Evolutionary conservation across 306 rosid genomes (phyloP).

Genomic region (Mimosa bimucronata): DNA sequence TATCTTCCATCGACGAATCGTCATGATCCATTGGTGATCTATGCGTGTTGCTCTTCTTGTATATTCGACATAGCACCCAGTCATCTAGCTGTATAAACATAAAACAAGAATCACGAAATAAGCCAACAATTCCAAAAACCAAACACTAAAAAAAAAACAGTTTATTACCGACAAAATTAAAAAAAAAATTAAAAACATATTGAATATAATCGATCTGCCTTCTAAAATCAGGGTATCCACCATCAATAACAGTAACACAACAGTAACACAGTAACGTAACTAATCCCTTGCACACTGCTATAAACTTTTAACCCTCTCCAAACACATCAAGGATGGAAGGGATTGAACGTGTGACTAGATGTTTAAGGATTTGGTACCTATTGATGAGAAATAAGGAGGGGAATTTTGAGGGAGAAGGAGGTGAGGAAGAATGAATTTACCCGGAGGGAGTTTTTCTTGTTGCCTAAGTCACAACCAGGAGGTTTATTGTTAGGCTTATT

Average conservation of each 20-base stretch:
- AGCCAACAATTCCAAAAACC: not conserved
- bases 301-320: too few relatives aligned
- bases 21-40: slow-evolving; percentile 52
- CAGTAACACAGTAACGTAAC: too few relatives aligned
- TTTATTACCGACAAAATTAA: too few relatives aligned
- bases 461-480: slow-evolving; percentile 59
- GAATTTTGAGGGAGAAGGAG: not conserved
- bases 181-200: too few relatives aligned
- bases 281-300: too few relatives aligned
- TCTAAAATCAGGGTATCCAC: too few relatives aligned
- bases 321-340: too few relatives aligned
- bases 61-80: slow-evolving; percentile 83
- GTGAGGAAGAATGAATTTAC: slow-evolving; percentile 42
- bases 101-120: not conserved
- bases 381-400: too few relatives aligned
- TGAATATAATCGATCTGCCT: too few relatives aligned
- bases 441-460: slow-evolving; percentile 71
- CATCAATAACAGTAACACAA: too few relatives aligned
- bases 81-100: slow-evolving; percentile 63
- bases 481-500: slow-evolving; percentile 59
- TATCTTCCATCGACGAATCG: slow-evolving; percentile 53
- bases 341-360: too few relatives aligned
- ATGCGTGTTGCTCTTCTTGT: slow-evolving; percentile 65
- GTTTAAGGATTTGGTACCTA: too few relatives aligned
- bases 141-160: not conserved